These are phyloP conservation scores for Suillus brevipes DNA, from an alignment of 768 basidiomycete genomes.

Conservation along the genomic window DNA sequence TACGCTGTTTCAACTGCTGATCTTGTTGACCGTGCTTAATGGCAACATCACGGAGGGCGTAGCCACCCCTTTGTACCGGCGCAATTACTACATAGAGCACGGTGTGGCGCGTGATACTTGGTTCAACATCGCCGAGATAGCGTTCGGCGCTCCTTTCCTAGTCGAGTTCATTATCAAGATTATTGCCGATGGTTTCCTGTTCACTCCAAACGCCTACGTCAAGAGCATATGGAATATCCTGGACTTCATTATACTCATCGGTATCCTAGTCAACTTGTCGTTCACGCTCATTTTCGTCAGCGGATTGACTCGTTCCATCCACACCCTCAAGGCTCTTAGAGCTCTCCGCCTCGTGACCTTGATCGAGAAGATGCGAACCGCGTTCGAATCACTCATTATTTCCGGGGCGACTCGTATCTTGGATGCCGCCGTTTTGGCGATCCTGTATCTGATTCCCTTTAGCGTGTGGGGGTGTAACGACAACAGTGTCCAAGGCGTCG, in stretches of 20 bases:
- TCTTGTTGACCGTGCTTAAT: constrained; percentile 76
- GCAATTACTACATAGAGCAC: constrained; percentile 59
- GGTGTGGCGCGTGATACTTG: constrained; percentile 71
- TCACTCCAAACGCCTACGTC: constrained; percentile 90
- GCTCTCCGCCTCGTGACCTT: constrained; percentile 89
- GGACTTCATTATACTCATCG: constrained; percentile 82
- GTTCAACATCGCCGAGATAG: constrained; percentile 82
- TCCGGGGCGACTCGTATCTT: constrained; percentile 82
- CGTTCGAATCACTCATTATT: constrained; percentile 85
- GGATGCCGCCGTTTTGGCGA: constrained; percentile 86
- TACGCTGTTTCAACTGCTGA: constrained; percentile 69
- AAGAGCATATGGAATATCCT: constrained; percentile 90
- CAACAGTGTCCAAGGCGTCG: constrained; percentile 44
- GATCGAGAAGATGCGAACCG: constrained; percentile 80
- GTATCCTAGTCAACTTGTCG: constrained; percentile 72
- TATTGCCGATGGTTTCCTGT: constrained; percentile 88
- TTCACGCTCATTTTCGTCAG: constrained; percentile 74
- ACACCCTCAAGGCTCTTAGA: constrained; percentile 84
- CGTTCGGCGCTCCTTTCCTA: constrained; percentile 70
- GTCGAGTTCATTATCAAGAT: constrained; percentile 88
- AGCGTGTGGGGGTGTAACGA: constrained; percentile 98
- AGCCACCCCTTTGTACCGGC: constrained; percentile 84
- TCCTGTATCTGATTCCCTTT: constrained; percentile 90
- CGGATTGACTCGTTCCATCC: constrained; percentile 77
- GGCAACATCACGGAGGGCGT: constrained; percentile 81